Percentiles rank a stretch among this genome's conserved stretches.
Evolutionary conservation across 1,284 basidiomycete genomes (phyloP).

Genomic region (Ceratobasidium theobromae): DNA sequence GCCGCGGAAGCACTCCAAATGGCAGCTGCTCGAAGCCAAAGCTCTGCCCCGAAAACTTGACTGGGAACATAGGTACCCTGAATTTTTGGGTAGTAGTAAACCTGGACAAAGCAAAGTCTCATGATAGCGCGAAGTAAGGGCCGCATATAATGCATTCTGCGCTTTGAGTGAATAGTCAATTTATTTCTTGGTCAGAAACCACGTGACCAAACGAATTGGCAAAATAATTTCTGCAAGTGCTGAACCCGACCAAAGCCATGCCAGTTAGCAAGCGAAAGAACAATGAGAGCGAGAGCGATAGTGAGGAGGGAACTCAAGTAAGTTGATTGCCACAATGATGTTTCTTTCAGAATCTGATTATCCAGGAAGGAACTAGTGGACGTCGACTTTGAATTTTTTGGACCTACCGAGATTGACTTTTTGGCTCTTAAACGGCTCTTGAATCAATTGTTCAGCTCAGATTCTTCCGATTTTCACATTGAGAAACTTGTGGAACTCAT

Average conservation of each 20-base stretch:
- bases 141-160: no score
- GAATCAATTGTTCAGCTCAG: slow-evolving; percentile 77
- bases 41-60: no score
- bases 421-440: slow-evolving; percentile 81
- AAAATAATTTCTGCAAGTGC: no score
- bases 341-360: background rate
- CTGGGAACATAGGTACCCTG: no score
- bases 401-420: slow-evolving; percentile 80
- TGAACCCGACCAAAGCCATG: no score
- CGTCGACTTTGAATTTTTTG: slow-evolving; percentile 92
- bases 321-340: background rate
- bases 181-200: background rate
- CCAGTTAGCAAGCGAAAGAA: slow-evolving; percentile 15
- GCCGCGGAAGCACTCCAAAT: no score
- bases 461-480: slow-evolving; percentile 69
- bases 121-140: no score
- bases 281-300: background rate
- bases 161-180: background rate
- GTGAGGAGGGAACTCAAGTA: slow-evolving; percentile 5
- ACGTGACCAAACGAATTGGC: no score
- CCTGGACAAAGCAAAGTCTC: no score
- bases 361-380: slow-evolving; percentile 60
- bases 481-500: slow-evolving; percentile 78
- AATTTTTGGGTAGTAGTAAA: no score
- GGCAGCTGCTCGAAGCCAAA: no score